Conservation (phyloP, 768 basidiomycete species). For the Dioszegia aurantiaca region DNA sequence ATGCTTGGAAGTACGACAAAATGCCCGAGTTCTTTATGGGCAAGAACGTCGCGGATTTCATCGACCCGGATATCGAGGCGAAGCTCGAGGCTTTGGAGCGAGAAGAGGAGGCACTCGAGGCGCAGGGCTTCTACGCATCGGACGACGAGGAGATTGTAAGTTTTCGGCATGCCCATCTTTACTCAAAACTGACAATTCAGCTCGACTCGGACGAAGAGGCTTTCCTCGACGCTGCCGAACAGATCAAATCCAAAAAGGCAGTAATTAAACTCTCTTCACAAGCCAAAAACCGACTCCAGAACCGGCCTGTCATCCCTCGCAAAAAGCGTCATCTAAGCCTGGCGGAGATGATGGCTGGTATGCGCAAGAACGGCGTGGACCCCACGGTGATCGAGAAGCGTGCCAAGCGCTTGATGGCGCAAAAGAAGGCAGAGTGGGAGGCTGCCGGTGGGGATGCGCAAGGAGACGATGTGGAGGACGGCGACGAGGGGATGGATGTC, state of each 20-base stretch:
- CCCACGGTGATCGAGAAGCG: constrained; percentile 82
- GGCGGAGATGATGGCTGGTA: constrained; percentile 70
- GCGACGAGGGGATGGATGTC: constrained; percentile 61
- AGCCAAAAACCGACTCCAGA: constrained; percentile 82
- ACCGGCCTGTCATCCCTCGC: constrained; percentile 71
- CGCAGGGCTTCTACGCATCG: constrained; percentile 89
- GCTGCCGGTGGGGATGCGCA: constrained; percentile 62
- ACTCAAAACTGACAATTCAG: constrained; percentile 32
- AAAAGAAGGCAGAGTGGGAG: constrained; percentile 58
- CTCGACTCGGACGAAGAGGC: constrained; percentile 65
- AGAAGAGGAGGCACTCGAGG: constrained; percentile 90
- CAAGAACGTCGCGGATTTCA: constrained; percentile 98
- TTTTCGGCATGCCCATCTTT: constrained; percentile 6
- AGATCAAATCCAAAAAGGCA: constrained; percentile 60
- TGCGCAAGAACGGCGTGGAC: constrained; percentile 86
- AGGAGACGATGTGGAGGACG: constrained; percentile 22
- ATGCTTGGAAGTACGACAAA: constrained; percentile 90
- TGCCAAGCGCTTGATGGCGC: constrained; percentile 66
- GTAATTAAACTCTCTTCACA: constrained; percentile 64
- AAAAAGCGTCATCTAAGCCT: constrained; percentile 65
- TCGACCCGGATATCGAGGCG: constrained; percentile 94
- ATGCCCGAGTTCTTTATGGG: constrained; percentile 99
- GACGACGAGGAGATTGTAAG: constrained; percentile 76
- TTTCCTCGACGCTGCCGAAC: constrained; percentile 63
- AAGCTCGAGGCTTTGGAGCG: constrained; percentile 95